phyloP scores from a whole-genome alignment of 1,284 basidiomycete genomes.

The Tilletia caries region DNA sequence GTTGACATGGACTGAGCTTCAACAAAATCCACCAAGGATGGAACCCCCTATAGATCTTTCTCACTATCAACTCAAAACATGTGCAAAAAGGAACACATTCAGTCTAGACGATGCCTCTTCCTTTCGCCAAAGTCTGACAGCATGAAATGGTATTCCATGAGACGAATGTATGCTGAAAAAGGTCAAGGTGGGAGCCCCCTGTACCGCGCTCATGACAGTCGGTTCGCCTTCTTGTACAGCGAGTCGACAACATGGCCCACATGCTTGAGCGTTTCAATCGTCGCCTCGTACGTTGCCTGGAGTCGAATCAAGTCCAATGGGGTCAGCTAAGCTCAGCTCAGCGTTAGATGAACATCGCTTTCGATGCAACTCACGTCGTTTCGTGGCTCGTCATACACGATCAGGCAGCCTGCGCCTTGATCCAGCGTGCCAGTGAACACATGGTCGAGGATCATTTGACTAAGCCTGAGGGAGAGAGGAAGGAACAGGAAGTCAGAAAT shows the following conservation, averaged over 20 bases:
- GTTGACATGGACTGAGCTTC: background rate
- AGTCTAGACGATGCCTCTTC: background rate
- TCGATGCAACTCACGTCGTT: slow-evolving; percentile 60
- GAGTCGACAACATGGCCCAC: slow-evolving; percentile 87
- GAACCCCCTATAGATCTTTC: background rate
- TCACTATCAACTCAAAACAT: no score
- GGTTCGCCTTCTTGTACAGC: slow-evolving; percentile 65
- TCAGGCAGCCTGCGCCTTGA: slow-evolving; percentile 84
- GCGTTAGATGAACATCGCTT: no score
- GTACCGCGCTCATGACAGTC: background rate
- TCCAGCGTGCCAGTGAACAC: slow-evolving; percentile 90
- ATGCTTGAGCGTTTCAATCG: slow-evolving; percentile 82
- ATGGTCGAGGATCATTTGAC: slow-evolving; percentile 97
- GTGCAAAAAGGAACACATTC: background rate
- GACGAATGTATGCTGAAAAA: no score
- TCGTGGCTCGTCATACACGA: slow-evolving; percentile 81
- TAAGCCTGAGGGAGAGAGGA: slow-evolving; percentile 62
- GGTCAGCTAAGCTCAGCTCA: background rate
- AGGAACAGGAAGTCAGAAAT: background rate
- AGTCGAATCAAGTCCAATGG: background rate
- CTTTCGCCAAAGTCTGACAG: no score
- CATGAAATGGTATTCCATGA: no score
- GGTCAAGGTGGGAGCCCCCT: background rate
- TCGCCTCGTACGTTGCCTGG: slow-evolving; percentile 78
- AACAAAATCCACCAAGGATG: background rate